These are phyloP conservation scores for Wilcoxina mikolae DNA, from an alignment of 495 filamentous ascomycete species.

Conservation along the genomic window DNA sequence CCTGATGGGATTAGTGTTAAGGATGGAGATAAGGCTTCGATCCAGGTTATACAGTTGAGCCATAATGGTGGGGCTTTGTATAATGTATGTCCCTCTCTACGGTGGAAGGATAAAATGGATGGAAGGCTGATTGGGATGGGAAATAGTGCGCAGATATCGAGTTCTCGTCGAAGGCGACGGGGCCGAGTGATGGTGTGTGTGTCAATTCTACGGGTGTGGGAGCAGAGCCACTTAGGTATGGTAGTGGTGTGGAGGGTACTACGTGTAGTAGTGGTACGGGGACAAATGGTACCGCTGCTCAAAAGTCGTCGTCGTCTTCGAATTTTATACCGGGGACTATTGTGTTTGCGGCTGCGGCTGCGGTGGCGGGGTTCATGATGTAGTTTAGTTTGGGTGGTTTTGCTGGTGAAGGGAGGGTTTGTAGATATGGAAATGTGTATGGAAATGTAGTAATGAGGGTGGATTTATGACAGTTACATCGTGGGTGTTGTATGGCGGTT, in stretches of 20 bases:
- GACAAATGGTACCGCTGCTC: neutral
- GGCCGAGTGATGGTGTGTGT: constrained; percentile 33
- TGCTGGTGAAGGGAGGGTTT: too few species aligned
- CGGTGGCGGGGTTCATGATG: constrained; percentile 8
- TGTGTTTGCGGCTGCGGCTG: neutral
- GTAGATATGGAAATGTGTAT: too few species aligned
- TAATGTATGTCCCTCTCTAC: constrained; percentile 38
- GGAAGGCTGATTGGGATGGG: constrained; percentile 2
- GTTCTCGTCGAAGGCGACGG: constrained; percentile 35
- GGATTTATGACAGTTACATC: too few species aligned
- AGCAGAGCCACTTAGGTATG: constrained; percentile 15
- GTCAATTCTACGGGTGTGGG: constrained; percentile 34
- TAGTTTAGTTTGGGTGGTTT: too few species aligned
- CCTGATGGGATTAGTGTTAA: constrained; percentile 31
- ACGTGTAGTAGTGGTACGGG: neutral
- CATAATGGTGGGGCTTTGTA: constrained; percentile 40
- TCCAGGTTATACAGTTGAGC: constrained; percentile 45
- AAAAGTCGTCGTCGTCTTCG: neutral
- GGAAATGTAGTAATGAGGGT: too few species aligned
- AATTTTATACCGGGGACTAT: neutral
- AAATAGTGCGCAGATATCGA: constrained; percentile 48
- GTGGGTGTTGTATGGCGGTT: too few species aligned
- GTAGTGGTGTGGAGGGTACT: neutral
- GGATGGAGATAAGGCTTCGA: constrained; percentile 39
- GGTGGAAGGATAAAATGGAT: neutral